Conservation (phyloP, 2,329 filamentous ascomycete genomes). For the Juglanconis sp. region DNA sequence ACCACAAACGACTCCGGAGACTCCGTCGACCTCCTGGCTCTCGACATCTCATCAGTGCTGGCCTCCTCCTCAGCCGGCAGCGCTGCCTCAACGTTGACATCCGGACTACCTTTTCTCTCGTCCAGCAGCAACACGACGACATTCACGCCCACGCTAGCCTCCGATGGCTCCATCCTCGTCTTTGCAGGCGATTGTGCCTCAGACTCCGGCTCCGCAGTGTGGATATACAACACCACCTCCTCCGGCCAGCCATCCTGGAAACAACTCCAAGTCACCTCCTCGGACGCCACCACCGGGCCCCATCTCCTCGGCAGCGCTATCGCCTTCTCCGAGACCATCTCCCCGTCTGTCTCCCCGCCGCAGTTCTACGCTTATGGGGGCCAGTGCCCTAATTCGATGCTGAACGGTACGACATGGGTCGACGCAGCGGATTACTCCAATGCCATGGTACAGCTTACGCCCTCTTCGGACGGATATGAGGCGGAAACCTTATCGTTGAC, state of each 20-base stretch:
- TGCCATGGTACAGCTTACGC: slow-evolving; percentile 66
- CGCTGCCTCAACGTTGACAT: slow-evolving; percentile 44
- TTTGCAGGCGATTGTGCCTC: slow-evolving; percentile 70
- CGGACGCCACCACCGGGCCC: slow-evolving; percentile 32
- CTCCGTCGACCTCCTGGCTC: slow-evolving; percentile 53
- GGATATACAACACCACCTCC: slow-evolving; percentile 58
- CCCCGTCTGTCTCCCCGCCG: slow-evolving; percentile 49
- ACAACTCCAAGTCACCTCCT: slow-evolving; percentile 28
- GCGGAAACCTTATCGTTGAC: slow-evolving; percentile 39
- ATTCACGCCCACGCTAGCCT: slow-evolving; percentile 66
- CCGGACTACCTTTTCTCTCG: slow-evolving; percentile 60
- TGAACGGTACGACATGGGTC: slow-evolving; percentile 56
- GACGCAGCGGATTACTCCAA: slow-evolving; percentile 74
- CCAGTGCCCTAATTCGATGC: slow-evolving; percentile 67
- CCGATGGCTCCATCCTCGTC: slow-evolving; percentile 67
- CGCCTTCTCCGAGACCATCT: slow-evolving; percentile 63
- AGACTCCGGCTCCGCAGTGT: slow-evolving; percentile 54
- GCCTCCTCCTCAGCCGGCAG: slow-evolving; percentile 41
- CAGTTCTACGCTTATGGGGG: slow-evolving; percentile 78
- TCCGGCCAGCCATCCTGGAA: slow-evolving; percentile 41
- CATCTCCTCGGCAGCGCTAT: slow-evolving; percentile 56
- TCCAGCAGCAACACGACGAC: slow-evolving; percentile 45
- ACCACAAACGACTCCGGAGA: slow-evolving; percentile 41
- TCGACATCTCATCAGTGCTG: slow-evolving; percentile 63
- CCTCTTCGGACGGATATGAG: slow-evolving; percentile 36